Base-by-base conservation (phyloP, 208 protist species). In the Acanthamoeba polyphaga region DNA sequence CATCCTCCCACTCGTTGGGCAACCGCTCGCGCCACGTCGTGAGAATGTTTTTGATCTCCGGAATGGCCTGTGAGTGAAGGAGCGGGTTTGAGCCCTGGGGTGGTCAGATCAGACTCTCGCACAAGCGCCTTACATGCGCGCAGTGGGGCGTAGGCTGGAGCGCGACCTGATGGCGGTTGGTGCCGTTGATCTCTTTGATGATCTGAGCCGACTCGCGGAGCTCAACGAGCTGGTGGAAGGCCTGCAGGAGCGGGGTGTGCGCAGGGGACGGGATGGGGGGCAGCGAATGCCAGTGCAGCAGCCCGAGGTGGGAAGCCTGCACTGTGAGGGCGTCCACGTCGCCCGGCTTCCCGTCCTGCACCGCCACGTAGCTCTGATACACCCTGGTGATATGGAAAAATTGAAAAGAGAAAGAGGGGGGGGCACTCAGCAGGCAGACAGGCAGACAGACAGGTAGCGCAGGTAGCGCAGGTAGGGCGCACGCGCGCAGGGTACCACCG, bases 201-300 rank as follows among this genome's bases (percentile, higher is more conserved):
- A 96, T 93, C 70, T 95, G 80, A n/a, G 88, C 84, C n/a, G 93
- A 96, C 92, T 97, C 96, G 15, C 95, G 87, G 22, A 97, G 95
- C 92, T 97, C 96, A 19, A 96, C 90, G 60, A 96, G 76, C 58
- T 96, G 96, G 53, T 97, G 96, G 80, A 96, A 96, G 34, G 53
- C 72, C 66, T 96, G 96, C 8, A 97, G 87, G 49, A 97, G 95
- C 34, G 92, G 95, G 34, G 87, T 78, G 88, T 96, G 94, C 29
- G 95, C 93, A 15, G 76, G n/a, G n/a, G 78, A 66, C 9, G 62
- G 13, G 17, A 96, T 32, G 17, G 92, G 43, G 17, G 95, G 96
- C 22, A 96, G 94, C 27, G 55, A 13, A 29, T 66, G 72, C 96
- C 96, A 97, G 43, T 95, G 95, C 24, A 43, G 24, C 15, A 97